Evolutionary conservation across 306 rosid genomes (phyloP), one percentile per base, ranked within the genome.

Genomic region (Cucurbita argyrosperma): DNA sequence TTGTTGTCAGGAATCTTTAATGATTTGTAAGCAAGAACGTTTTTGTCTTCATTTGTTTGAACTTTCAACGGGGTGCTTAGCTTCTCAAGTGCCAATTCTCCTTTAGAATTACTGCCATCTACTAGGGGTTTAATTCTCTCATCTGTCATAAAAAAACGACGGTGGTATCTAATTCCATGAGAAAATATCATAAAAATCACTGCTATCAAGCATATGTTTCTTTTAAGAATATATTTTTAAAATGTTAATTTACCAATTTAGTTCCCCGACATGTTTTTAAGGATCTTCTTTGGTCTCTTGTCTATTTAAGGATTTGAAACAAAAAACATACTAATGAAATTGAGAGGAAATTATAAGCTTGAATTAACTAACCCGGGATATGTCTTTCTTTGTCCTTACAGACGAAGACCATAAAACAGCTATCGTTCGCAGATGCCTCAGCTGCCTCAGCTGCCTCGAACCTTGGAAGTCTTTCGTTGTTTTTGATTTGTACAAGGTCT

Each of bases 1-100:
- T 94, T 94, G 88, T 88, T 89, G 79, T 78, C 78, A 15, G 90
- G 92, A 84, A 83, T 81, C 89, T 79, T 88, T 45, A 84, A 63
- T 11, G 77, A 76, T 62, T 73, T 54, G 74, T 62, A 46, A 42
- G 62, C 70, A 19, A 70, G 45, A 59, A n/a, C 50, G 30, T 26
- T 7, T 21, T 76, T 65, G 16, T 59, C 74, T 71, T 74, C 86
- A 10, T 43, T 39, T 10, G 23, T 82, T 52, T 58, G 76, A 53
- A 69, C 78, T 66, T 45, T 74, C 45, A 79, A 74, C 56, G 96
- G 89, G 79, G 49, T 74, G 64, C 85, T 72, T 62, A 94, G 87
- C 71, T 87, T 94, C 76, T 84, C 74, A 69, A 94, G 90, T 77
- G 84, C 74, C 62, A 80, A 63, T 72, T 79, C 80, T 79, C 87